Evolutionary conservation across 2,329 filamentous ascomycete species (phyloP), one percentile per base, ranked within the genome.

Genomic region (Thielaviopsis populi): DNA sequence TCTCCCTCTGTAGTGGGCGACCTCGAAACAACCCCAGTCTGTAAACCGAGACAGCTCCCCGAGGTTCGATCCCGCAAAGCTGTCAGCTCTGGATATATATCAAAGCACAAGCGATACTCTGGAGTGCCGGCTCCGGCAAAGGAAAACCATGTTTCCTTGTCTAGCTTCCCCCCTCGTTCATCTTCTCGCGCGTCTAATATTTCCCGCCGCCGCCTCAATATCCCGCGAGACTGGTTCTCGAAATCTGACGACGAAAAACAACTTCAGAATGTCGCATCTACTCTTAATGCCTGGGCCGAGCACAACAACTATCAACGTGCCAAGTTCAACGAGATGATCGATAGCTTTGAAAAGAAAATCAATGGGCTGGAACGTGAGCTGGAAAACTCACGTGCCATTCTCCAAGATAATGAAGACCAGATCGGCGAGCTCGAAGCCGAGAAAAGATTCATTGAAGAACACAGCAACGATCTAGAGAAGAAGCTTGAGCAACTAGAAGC

Each of bases 121-220:
- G 22, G n/a, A 22, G 22, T 15, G 2, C 24, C 54, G 37, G 7
- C 27, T 37, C 64, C 1, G 17, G 22, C 4, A 40, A 59, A 54
- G 37, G 60, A 65, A 37, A 65, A 60, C 22, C 33, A 22, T 6
- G 30, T 40, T 8, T 33, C 22, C 8, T 17, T 15, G 4, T 46
- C 15, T 15, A 30, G 33, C 10, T 19, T 42, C n/a, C 24, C 48
- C 8, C 37, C 60, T 30, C 59, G 65, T 8, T 48, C 61, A n/a
- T 66, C 65, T 11, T 66, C 65, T 40, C 65, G 65, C 30, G 42
- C 61, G n/a, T 66, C 65, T 8, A 66, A 66, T 33, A 66, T 63
- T 19, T 66, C 65, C 24, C 65, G 65, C 42, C 61, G 65, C 7
- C 65, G 65, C 13, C 58, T 66, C 17, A 59, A 59, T 2, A 27